Evolutionary conservation across 2,329 filamentous ascomycete species (phyloP), one percentile per base, ranked within the genome.

Genomic region (Alternaria viburni): DNA sequence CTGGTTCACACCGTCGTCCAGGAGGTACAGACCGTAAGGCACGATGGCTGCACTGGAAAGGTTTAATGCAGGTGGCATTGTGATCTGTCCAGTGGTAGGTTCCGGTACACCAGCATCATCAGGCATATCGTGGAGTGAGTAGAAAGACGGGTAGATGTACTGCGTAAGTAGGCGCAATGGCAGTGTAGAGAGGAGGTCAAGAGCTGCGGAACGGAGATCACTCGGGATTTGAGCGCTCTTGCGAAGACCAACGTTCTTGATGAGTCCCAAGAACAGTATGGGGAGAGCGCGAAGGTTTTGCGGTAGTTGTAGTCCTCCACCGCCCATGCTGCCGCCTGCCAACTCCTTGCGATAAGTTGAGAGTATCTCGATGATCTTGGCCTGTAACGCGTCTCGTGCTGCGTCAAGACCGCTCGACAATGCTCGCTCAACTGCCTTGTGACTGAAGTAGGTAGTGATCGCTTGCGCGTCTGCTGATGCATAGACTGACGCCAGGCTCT

Each of bases 341-440:
- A 99, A 87, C 80, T 99, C 96, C 84, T 98, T 98, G 82, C 93
- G 92, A 84, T 97, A 99, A 0, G 95, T 98, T 79, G 95, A 91
- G 64, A 99, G 85, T 52, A 99, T 87, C 83, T 99, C 96, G 26
- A 93, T 91, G 45, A 97, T 85, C 86, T 99, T 99, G 69, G 90
- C 89, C 79, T 97, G 93, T 46, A 98, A 85, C 50, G 93, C 91
- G 80, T 99, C 96, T 45, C 96, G 88, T 54, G 96, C 96, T 51
- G 93, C 91, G 72, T 99, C 96, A 55, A 99, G 85, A 43, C 95
- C 94, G 73, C 89, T 93, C 72, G 92, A 91, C 43, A 99, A 84
- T 11, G 92, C 90, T 72, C 93, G 88, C 83, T 99, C 96, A 4
- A 98, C 96, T 15, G 96, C 96, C 84, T 98, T 98, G 86, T 99